Evolutionary conservation across 257 asterid species (phyloP), one percentile per base, ranked within the genome.

Genomic region (Primulina eburnea): DNA sequence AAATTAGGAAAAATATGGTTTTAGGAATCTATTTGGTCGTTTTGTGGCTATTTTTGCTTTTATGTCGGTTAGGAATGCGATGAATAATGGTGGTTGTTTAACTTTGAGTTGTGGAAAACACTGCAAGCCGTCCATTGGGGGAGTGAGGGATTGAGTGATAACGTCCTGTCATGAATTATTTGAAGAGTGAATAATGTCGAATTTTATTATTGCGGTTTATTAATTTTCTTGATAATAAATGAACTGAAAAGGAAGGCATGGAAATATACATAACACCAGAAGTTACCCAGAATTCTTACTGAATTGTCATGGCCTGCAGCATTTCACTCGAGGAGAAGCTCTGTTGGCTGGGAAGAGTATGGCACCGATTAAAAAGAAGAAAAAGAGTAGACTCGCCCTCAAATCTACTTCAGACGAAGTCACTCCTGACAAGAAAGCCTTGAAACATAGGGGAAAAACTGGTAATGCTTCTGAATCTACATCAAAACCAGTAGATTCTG

Each of bases 301-400:
- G 29, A 43, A 60, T 55, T 65, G 28, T n/a, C 59, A 38, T 32
- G 26, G 14, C 65, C 70, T 67, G 74, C 72, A 71, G 81, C 43
- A 10, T 67, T 68, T 64, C 32, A n/a, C 63, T 68, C 32, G 67
- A 70, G 37, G 65, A 52, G 43, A 52, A 50, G 50, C 47, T 66
- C 62, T 4, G 53, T 74, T 38, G 60, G 78, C 79, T 47, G 62
- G 69, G 73, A 67, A 67, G 69, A 69, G 47, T 60, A 88, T 90
- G 89, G 79, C 81, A 57, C 83, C 81, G 17, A 4, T 17, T 20
- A 80, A 75, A 35, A 75, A 59, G 61, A 77, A 71, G 81, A 77
- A 75, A 72, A 79, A 62, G 37, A 60, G n/a, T 67, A 14, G 21
- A 20, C 18, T 5, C 2, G 47, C 74, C 53, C 0, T 73, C 35